phyloP scores from a whole-genome alignment of 2,329 filamentous ascomycete genomes.

The Phialophora verrucosa region DNA sequence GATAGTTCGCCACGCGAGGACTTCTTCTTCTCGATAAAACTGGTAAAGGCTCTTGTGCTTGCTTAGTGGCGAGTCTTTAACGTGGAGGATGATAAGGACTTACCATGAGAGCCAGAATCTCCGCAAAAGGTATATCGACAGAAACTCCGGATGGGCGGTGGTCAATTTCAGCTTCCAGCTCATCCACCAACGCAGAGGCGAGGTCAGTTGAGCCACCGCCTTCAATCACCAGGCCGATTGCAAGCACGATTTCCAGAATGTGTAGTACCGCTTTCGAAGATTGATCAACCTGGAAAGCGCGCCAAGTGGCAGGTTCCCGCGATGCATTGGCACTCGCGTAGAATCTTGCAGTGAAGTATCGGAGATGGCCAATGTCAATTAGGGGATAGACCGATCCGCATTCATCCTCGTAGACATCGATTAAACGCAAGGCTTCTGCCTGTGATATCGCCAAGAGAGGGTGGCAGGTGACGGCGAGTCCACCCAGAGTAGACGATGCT shows the following conservation, averaged over 20 bases:
- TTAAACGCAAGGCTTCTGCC: conserved; percentile 17
- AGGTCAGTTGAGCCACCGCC: conserved; percentile 18
- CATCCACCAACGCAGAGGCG: conserved; percentile 22
- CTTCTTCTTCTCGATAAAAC: conserved; percentile 56
- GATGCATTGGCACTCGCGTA: conserved; percentile 13
- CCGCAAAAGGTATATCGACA: conserved; percentile 9
- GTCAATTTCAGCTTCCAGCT: conserved; percentile 25
- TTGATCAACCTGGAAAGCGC: conserved; percentile 19
- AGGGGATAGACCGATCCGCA: conserved; percentile 25
- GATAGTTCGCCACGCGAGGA: conserved; percentile 57
- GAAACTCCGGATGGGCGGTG: conserved; percentile 23
- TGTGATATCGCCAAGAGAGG: conserved; percentile 20
- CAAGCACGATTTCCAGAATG: conserved; percentile 23
- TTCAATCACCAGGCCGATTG: conserved; percentile 21
- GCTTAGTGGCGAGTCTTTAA: conserved; percentile 1
- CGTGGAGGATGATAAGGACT: neutral
- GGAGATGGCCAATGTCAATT: conserved; percentile 18
- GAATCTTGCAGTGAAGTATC: conserved; percentile 13
- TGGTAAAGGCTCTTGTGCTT: conserved; percentile 25
- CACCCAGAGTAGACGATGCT: neutral
- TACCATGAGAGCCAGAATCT: conserved; percentile 26
- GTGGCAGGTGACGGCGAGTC: conserved; percentile 20
- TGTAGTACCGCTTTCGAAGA: conserved; percentile 17
- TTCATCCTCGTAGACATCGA: conserved; percentile 26
- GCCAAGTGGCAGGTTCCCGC: conserved; percentile 17